Conservation (phyloP, 148 eudicot species). For the Fallopia convolvulus region DNA sequence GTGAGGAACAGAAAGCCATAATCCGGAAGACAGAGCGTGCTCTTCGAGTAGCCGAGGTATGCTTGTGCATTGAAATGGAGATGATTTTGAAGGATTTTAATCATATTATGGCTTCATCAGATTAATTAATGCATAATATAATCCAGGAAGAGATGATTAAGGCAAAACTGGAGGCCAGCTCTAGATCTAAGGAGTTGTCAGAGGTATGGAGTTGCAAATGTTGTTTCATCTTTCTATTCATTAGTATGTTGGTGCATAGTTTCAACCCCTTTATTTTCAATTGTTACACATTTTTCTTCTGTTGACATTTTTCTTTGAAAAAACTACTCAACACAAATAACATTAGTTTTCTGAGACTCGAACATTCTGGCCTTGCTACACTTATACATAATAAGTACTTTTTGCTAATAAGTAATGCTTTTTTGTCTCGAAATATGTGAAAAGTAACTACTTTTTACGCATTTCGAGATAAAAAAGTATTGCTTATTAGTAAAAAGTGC, state of each 20-base stretch:
- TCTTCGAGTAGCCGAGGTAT: constrained; percentile 79
- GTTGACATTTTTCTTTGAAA: neutral
- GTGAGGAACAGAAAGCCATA: constrained; percentile 59
- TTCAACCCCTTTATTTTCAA: too few relatives aligned
- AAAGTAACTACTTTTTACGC: too few relatives aligned
- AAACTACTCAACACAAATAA: neutral
- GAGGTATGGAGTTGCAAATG: constrained; percentile 38
- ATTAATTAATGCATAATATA: neutral
- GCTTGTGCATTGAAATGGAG: constrained; percentile 3
- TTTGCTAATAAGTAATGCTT: too few relatives aligned
- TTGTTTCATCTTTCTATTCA: neutral
- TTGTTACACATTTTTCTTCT: neutral
- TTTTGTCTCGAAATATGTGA: too few relatives aligned
- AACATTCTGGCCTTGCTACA: too few relatives aligned
- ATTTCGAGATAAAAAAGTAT: too few relatives aligned
- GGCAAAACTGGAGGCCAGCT: constrained; percentile 69
- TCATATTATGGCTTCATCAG: neutral
- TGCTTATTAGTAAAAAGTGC: too few relatives aligned
- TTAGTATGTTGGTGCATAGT: neutral
- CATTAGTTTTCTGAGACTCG: neutral
- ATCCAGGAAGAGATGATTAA: constrained; percentile 83
- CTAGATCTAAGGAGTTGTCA: constrained; percentile 51
- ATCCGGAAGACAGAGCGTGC: constrained; percentile 78
- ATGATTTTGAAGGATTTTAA: neutral
- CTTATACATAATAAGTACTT: too few relatives aligned